A percentile compares a stretch with the other conserved stretches of the same genome.
phyloP scores from a whole-genome alignment of 139 green algal genomes.

The Closterium sp. region DNA sequence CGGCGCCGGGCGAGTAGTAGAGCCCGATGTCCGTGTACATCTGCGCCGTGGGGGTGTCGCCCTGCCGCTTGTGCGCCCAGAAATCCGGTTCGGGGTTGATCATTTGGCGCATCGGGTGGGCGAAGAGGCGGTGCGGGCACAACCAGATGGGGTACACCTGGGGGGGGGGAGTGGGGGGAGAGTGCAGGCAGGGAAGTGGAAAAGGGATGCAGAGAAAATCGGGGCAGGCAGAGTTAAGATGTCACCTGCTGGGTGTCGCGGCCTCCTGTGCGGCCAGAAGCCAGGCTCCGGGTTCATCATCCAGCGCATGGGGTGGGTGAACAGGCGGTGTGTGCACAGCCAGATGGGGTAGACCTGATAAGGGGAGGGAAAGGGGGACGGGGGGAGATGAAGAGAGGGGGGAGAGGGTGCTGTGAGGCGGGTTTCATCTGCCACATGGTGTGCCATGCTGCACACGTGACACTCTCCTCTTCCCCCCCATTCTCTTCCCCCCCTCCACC shows the following conservation, averaged over 20 bases:
- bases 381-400: not conserved
- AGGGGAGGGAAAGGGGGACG: not conserved
- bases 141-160: slow-evolving; percentile 44
- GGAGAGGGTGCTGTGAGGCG: not conserved
- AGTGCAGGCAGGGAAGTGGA: not conserved
- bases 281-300: slow-evolving; percentile 13
- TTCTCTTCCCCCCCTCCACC: too few species aligned
- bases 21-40: slow-evolving; percentile 28
- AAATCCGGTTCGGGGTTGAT: slow-evolving; percentile 17
- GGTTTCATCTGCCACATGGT: too few species aligned
- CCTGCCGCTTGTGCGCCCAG: slow-evolving; percentile 4
- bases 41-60: not conserved
- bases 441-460: too few species aligned
- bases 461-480: too few species aligned
- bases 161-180: too few species aligned
- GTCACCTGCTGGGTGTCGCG: slow-evolving; percentile 7
- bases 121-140: slow-evolving; percentile 32
- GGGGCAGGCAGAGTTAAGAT: not conserved
- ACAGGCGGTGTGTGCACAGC: slow-evolving; percentile 35
- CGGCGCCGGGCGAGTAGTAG: slow-evolving; percentile 16
- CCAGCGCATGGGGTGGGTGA: not conserved
- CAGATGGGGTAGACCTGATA: slow-evolving; percentile 37
- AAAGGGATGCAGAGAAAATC: not conserved
- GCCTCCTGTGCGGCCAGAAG: not conserved
- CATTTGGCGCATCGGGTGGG: not conserved